A percentile compares a stretch with the other conserved stretches of the same genome.
Evolutionary conservation across 2,329 filamentous ascomycete species (phyloP).

Genomic region (Botrytis hyacinthi): DNA sequence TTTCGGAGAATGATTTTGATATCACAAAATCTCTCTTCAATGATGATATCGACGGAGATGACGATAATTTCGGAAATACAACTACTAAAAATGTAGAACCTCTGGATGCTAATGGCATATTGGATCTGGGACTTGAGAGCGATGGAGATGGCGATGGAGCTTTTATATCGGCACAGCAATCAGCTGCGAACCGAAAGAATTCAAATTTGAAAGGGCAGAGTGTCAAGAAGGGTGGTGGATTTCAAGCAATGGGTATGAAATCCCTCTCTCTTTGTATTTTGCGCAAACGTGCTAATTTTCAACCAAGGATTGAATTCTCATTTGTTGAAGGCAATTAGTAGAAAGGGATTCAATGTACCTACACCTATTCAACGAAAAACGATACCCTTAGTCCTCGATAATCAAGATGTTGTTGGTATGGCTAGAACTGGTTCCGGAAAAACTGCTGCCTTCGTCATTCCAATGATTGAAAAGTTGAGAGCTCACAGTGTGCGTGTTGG

Average conservation of each 20-base stretch:
- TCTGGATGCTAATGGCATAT: conserved; percentile 59
- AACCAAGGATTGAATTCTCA: conserved; percentile 68
- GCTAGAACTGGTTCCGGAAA: conserved; percentile 98
- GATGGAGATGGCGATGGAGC: conserved; percentile 73
- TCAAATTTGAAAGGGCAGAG: conserved; percentile 79
- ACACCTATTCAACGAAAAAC: conserved; percentile 97
- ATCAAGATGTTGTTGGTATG: conserved; percentile 98
- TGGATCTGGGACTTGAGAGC: conserved; percentile 55
- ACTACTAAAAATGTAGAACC: conserved; percentile 44
- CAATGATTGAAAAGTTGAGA: conserved; percentile 94
- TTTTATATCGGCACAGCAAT: conserved; percentile 86
- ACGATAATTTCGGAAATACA: conserved; percentile 41
- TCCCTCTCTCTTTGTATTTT: background rate
- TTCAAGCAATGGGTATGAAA: conserved; percentile 83
- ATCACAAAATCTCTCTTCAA: conserved; percentile 78
- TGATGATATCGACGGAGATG: conserved; percentile 52
- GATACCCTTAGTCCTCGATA: conserved; percentile 84
- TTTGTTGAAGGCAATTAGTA: conserved; percentile 83
- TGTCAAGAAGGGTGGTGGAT: conserved; percentile 93
- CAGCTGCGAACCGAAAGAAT: conserved; percentile 81
- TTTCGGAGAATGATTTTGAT: conserved; percentile 88
- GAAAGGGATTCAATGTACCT: conserved; percentile 93
- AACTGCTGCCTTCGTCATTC: conserved; percentile 96
- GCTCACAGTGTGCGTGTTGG: conserved; percentile 84
- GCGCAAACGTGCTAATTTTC: conserved; percentile 24